phyloP scores from a whole-genome alignment of 1,284 basidiomycete species.

The Pterulicium gracile region DNA sequence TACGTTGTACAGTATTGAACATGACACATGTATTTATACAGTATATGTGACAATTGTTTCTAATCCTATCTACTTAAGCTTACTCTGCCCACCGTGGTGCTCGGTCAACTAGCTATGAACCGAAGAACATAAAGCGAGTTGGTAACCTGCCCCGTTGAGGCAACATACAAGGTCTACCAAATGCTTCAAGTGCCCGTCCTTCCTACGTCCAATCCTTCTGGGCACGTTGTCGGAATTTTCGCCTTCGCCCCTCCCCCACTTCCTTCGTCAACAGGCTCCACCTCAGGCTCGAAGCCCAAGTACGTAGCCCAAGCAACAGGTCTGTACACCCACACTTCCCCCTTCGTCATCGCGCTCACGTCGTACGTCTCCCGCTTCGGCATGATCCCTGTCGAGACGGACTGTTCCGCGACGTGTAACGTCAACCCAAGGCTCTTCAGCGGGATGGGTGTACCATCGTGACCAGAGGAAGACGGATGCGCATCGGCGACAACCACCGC shows the following conservation, averaged over 20 bases:
- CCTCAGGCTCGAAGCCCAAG: not conserved
- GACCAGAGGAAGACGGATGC: slow-evolving; percentile 11
- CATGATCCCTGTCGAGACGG: not conserved
- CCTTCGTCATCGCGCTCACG: not conserved
- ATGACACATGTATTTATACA: too few relatives aligned
- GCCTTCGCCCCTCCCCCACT: not conserved
- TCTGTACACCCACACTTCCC: not conserved
- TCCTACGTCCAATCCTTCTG: not conserved
- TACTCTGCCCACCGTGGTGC: too few relatives aligned
- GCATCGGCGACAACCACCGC: slow-evolving; percentile 22
- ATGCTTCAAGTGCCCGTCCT: not conserved
- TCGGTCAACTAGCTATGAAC: too few relatives aligned
- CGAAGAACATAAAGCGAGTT: too few relatives aligned
- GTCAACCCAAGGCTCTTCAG: not conserved
- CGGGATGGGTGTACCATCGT: slow-evolving; percentile 13
- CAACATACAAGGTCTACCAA: not conserved
- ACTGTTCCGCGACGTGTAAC: not conserved
- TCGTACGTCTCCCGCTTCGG: not conserved
- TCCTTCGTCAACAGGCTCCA: not conserved
- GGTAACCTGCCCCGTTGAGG: not conserved
- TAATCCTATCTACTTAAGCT: too few relatives aligned
- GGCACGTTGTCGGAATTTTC: not conserved
- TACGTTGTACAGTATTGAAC: too few relatives aligned
- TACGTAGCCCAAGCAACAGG: not conserved
- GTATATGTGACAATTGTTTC: too few relatives aligned